Percentiles rank a stretch among this genome's conserved stretches.
Conservation (phyloP, 495 filamentous ascomycete genomes). For the Penicillium coprophilum region DNA sequence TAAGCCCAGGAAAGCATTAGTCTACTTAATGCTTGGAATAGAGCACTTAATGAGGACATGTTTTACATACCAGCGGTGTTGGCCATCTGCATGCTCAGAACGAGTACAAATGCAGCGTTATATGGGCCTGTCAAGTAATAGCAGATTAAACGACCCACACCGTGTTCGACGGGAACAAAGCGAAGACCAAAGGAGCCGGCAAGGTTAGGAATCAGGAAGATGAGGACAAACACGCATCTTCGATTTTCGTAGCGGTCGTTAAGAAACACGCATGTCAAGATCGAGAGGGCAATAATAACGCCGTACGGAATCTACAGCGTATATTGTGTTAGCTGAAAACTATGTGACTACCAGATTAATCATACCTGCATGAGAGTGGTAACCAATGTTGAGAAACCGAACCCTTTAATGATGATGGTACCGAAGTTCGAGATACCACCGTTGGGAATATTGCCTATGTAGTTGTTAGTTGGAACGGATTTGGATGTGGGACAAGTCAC, state of each 20-base stretch:
- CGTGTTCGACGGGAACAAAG: slow-evolving; percentile 46
- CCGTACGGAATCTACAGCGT: slow-evolving; percentile 55
- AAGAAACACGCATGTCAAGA: slow-evolving; percentile 55
- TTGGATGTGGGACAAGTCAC: background rate
- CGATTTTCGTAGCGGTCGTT: slow-evolving; percentile 58
- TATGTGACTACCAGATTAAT: background rate
- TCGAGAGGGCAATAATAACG: slow-evolving; percentile 55
- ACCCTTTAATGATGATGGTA: slow-evolving; percentile 61
- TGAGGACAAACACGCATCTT: slow-evolving; percentile 54
- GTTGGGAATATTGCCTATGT: slow-evolving; percentile 44
- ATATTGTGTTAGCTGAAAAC: slow-evolving; percentile 18
- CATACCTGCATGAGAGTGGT: slow-evolving; percentile 48
- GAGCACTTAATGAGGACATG: background rate
- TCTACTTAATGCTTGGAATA: background rate
- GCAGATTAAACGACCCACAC: slow-evolving; percentile 53
- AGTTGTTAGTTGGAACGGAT: background rate
- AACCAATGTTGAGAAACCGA: slow-evolving; percentile 56
- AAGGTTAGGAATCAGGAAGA: slow-evolving; percentile 57
- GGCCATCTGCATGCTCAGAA: slow-evolving; percentile 57
- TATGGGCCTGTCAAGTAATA: slow-evolving; percentile 61
- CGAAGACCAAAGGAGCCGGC: slow-evolving; percentile 55
- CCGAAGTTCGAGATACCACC: slow-evolving; percentile 60
- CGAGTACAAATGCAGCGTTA: slow-evolving; percentile 59
- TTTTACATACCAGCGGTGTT: slow-evolving; percentile 47
- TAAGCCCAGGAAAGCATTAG: background rate